Base-by-base conservation (phyloP, 2,329 filamentous ascomycete genomes). In the Sporothrix brasiliensis region DNA sequence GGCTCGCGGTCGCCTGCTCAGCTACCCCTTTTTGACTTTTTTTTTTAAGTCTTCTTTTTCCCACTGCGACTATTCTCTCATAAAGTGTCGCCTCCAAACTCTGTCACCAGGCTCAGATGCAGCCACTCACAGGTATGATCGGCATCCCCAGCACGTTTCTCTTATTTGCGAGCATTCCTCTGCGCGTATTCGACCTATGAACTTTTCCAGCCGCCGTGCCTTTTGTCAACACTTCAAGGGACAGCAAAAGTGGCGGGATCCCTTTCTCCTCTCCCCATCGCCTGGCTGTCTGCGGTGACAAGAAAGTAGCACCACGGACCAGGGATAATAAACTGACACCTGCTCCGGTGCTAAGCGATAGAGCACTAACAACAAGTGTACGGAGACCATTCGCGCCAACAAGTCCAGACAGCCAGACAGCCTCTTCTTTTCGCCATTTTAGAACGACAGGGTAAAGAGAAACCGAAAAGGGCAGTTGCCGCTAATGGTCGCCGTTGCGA, bases 1-100 rank as follows among this genome's bases (percentile, higher is more conserved):
- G 65, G 65, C 65, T 67, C 65, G 65, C 65, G 50, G 65, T 67
- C 65, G 30, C 30, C 30, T 34, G n/a, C 47, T 24, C n/a, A 13
- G 21, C 21, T 47, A 34, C 39, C 58, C 24, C 21, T 19, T 54
- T 16, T 54, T 21, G 11, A 19, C 14, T 24, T 44, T 30, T n/a
- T 30, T 24, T 24, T 24, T n/a, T n/a, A n/a, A n/a, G n/a, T n/a
- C n/a, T n/a, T n/a, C n/a, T 30, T n/a, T 30, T n/a, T n/a, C 4
- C 9, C 41, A 44, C 41, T 5, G 14, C 11, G 41, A 16, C 41
- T 30, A n/a, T 39, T 19, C 19, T 67, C n/a, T 52, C 53, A 4
- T 41, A 24, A 10, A n/a, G 24, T 24, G 47, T 52, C 10, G 47
- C 49, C n/a, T 67, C 49, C 49, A 58, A 49, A 49, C 41, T 58